Evolutionary conservation across 495 filamentous ascomycete species (phyloP).

Genomic region (Penicillium odoratum): DNA sequence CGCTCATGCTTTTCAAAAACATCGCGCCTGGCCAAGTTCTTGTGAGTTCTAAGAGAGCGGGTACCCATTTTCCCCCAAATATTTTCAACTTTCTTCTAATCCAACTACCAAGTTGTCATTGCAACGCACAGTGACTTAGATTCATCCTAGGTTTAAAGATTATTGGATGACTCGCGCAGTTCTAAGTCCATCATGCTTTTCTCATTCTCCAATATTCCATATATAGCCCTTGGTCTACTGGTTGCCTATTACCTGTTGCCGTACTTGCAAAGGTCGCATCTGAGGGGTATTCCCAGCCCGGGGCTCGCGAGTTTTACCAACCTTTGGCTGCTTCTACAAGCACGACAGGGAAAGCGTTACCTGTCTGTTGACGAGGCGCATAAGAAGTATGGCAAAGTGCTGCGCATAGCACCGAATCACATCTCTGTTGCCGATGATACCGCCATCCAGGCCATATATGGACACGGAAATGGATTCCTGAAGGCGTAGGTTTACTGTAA

Average conservation of each 20-base stretch:
- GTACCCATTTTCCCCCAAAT: neutral
- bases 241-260: conserved; percentile 66
- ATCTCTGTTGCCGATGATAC: conserved; percentile 59
- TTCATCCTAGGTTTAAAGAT: neutral
- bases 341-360: conserved; percentile 66
- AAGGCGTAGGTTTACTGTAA: conserved; percentile 56
- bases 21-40: neutral
- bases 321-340: conserved; percentile 73
- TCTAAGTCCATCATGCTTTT: conserved; percentile 30
- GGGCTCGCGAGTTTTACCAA: conserved; percentile 69
- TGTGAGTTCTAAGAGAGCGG: neutral
- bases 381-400: conserved; percentile 64
- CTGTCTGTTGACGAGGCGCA: conserved; percentile 70
- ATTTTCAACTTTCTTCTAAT: neutral
- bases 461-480: conserved; percentile 70
- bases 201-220: conserved; percentile 58
- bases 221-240: conserved; percentile 53
- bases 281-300: conserved; percentile 67
- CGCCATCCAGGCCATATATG: conserved; percentile 59
- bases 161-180: neutral
- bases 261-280: conserved; percentile 63
- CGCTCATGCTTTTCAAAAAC: neutral
- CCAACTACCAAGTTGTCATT: neutral
- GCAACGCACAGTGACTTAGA: neutral
- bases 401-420: conserved; percentile 60